phyloP scores from a whole-genome alignment of 768 basidiomycete species.

The Cystobasidiopsis lactophilus region DNA sequence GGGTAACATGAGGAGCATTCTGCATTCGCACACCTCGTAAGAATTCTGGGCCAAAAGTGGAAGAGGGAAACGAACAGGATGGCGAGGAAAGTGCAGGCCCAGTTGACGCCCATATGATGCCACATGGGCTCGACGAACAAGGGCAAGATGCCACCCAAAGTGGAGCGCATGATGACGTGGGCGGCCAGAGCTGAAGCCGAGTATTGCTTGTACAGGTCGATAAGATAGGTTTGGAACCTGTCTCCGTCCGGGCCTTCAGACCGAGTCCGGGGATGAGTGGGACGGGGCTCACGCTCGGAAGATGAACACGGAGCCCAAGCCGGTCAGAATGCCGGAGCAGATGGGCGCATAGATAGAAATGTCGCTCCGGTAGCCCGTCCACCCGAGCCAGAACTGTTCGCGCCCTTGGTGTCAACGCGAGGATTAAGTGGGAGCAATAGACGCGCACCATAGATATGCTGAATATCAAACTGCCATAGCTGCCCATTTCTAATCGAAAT shows the following conservation, averaged over 20 bases:
- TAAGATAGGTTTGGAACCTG: too few relatives aligned
- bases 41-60: too few relatives aligned
- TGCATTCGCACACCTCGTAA: too few relatives aligned
- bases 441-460: background rate
- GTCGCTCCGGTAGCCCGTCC: background rate
- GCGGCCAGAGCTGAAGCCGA: slow-evolving; percentile 4
- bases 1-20: too few relatives aligned
- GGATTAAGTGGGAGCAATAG: too few relatives aligned
- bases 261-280: too few relatives aligned
- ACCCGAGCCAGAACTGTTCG: slow-evolving; percentile 17
- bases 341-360: slow-evolving; percentile 13
- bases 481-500: too few relatives aligned
- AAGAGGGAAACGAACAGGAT: too few relatives aligned
- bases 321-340: slow-evolving; percentile 10
- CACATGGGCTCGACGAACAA: background rate
- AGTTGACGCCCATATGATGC: too few relatives aligned
- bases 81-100: too few relatives aligned
- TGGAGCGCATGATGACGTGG: slow-evolving; percentile 1
- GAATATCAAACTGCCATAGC: background rate
- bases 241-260: too few relatives aligned
- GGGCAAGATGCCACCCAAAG: slow-evolving; percentile 2
- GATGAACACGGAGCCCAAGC: slow-evolving; percentile 6
- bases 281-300: background rate
- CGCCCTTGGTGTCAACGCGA: background rate
- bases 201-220: slow-evolving; percentile 6